phyloP scores from a whole-genome alignment of 129 eudicot species.

The Saposhnikovia divaricata region DNA sequence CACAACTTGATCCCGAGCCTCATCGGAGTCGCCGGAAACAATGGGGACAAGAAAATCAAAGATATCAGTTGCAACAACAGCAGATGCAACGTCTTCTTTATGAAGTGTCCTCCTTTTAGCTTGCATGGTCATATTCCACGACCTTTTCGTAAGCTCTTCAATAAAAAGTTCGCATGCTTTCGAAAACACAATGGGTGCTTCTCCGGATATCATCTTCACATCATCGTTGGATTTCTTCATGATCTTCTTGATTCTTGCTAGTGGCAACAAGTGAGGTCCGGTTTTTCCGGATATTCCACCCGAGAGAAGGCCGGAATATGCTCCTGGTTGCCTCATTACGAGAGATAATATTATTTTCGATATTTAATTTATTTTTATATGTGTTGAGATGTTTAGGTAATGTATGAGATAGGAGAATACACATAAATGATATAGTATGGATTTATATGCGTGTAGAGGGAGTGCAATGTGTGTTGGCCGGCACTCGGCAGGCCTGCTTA shows the following conservation, averaged over 20 bases:
- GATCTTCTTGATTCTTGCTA: conserved; percentile 83
- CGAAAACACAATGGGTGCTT: conserved; percentile 73
- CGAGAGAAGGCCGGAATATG: conserved; percentile 45
- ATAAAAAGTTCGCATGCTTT: conserved; percentile 74
- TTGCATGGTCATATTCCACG: conserved; percentile 57
- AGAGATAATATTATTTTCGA: too few species aligned
- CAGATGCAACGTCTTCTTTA: conserved; percentile 74
- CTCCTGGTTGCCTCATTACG: conserved; percentile 62
- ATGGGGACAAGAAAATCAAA: conserved; percentile 60
- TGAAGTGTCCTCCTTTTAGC: conserved; percentile 63
- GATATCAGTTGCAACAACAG: conserved; percentile 54
- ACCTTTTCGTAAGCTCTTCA: conserved; percentile 57
- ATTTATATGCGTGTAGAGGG: not conserved
- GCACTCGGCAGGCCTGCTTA: conserved; percentile 15
- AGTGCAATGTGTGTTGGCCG: not conserved
- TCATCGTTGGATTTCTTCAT: conserved; percentile 78
- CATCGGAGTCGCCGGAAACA: conserved; percentile 22
- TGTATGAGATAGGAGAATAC: too few species aligned
- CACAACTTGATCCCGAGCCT: not conserved
- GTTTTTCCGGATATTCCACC: conserved; percentile 45
- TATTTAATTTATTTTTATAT: too few species aligned
- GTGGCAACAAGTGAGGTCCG: conserved; percentile 58
- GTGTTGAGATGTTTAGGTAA: too few species aligned
- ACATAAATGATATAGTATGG: not conserved
- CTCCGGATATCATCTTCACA: conserved; percentile 79